phyloP scores from a whole-genome alignment of 2,329 filamentous ascomycete species.

The Stagonosporopsis cucurbitacearum region DNA sequence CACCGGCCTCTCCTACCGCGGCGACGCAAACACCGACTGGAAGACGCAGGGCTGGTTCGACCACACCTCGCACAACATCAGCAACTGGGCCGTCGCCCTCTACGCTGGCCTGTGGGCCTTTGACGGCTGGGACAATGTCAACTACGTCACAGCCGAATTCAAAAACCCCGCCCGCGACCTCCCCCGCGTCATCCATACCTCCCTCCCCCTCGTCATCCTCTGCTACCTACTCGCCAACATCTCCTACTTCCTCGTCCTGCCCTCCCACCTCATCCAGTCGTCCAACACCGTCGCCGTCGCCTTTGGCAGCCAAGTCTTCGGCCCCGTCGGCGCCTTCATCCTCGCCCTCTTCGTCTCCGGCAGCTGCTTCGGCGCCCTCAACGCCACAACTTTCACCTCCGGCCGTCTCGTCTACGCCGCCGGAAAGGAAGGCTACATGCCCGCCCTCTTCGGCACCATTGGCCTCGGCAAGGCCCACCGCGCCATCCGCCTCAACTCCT shows the following conservation, averaged over 20 bases:
- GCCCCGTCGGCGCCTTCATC: constrained; percentile 78
- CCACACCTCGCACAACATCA: constrained; percentile 78
- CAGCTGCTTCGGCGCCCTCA: constrained; percentile 92
- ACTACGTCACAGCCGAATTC: constrained; percentile 97
- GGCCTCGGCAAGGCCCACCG: constrained; percentile 65
- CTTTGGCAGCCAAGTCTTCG: constrained; percentile 90
- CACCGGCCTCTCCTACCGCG: constrained; percentile 81
- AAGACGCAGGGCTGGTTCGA: constrained; percentile 88
- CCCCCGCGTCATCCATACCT: constrained; percentile 92
- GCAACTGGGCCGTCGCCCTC: constrained; percentile 88
- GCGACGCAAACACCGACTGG: constrained; percentile 81
- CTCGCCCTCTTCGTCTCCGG: constrained; percentile 89
- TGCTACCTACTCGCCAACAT: constrained; percentile 91
- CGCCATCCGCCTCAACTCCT: constrained; percentile 40
- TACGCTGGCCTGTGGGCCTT: constrained; percentile 98
- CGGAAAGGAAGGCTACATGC: constrained; percentile 93
- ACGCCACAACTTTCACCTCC: constrained; percentile 91
- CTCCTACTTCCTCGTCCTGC: constrained; percentile 92
- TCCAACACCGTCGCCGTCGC: constrained; percentile 96
- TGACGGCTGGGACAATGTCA: constrained; percentile 98
- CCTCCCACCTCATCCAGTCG: constrained; percentile 77
- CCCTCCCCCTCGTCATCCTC: constrained; percentile 91
- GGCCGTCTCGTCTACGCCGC: constrained; percentile 92
- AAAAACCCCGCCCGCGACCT: constrained; percentile 88
- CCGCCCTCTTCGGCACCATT: constrained; percentile 80